Base-by-base conservation (phyloP, 2,329 filamentous ascomycete genomes). In the Colletotrichum falcatum region DNA sequence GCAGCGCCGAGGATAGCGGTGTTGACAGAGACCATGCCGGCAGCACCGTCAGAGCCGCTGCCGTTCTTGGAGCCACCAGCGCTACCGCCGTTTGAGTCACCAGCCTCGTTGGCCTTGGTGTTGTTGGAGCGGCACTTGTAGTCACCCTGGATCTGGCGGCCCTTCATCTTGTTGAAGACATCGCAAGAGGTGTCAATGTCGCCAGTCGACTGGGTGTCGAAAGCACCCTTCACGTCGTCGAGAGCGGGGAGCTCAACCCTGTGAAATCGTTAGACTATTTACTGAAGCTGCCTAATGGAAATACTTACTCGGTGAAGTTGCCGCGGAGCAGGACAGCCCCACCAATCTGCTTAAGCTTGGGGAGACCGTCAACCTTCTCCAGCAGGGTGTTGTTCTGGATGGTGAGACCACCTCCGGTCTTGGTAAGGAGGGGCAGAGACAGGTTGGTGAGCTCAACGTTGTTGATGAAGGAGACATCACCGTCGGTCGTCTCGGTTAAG, bases 331-430 rank as follows among this genome's bases (percentile, higher is more conserved):
- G 91, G 78, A 98, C 86, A 77, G 94, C 94, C 83, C 95, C 95
- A 74, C 86, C 88, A 70, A 98, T 89, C 65, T 84, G 88, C 78
- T 88, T 79, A 35, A 99, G 88, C 74, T 85, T 79, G 72, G 88
- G 86, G 83, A 98, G 92, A 42, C 89, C 89, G 74, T 88, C 82
- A 66, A 98, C 86, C 71, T 84, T 79, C 66, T 82, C 76, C 42
- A 98, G 88, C 66, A 86, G 84, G 72, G 94, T 93, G 91, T 98
- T 98, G 89, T 97, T 97, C 83, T 93, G 91, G 78, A 99, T 89
- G 76, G 92, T 90, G 80, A 97, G 89, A 80, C 92, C 94, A 84
- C 94, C 95, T 75, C 88, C 89, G 77, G 97, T 88, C 65, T 83
- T 87, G 74, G 85, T 87, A 55, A 98, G 86, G 28, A 79, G 56